Conservation (phyloP, 148 eudicot genomes). For the Vaccinium corymbosum region DNA sequence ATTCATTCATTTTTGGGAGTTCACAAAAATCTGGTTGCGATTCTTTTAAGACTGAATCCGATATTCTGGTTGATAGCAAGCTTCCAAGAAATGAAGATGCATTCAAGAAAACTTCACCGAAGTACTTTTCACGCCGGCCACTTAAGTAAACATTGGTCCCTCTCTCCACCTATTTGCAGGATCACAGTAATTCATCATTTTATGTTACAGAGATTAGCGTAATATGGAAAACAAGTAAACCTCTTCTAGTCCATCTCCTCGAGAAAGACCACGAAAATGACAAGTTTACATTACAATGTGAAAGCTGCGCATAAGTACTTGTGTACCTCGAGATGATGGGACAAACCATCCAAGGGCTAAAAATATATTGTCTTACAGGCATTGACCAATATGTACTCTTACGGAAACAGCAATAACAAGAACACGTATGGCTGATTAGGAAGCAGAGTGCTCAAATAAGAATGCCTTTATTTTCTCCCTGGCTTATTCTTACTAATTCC, state of each 20-base stretch:
- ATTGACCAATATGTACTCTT: not conserved
- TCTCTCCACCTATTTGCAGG: constrained; percentile 73
- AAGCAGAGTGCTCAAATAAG: not conserved
- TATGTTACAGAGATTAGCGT: not conserved
- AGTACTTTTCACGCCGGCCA: constrained; percentile 88
- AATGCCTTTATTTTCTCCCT: not conserved
- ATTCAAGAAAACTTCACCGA: constrained; percentile 91
- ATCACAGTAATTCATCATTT: constrained; percentile 12
- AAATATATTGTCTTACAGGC: not conserved
- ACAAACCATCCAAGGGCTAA: not conserved
- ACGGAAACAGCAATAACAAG: not conserved
- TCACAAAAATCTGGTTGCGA: constrained; percentile 27
- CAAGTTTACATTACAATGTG: not conserved
- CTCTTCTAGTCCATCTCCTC: not conserved
- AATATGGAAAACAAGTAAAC: not conserved
- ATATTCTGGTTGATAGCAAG: constrained; percentile 26
- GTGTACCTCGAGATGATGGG: constrained; percentile 5
- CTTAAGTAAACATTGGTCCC: constrained; percentile 83
- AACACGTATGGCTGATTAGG: not conserved
- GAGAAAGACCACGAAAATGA: not conserved
- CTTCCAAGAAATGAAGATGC: constrained; percentile 52
- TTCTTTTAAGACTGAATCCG: constrained; percentile 29
- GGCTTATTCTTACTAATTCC: not conserved
- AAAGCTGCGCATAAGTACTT: not conserved
- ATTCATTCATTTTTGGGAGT: constrained; percentile 30